Evolutionary conservation across 345 rosid genomes (phyloP).

Genomic region (Eucalyptus coolabah): DNA sequence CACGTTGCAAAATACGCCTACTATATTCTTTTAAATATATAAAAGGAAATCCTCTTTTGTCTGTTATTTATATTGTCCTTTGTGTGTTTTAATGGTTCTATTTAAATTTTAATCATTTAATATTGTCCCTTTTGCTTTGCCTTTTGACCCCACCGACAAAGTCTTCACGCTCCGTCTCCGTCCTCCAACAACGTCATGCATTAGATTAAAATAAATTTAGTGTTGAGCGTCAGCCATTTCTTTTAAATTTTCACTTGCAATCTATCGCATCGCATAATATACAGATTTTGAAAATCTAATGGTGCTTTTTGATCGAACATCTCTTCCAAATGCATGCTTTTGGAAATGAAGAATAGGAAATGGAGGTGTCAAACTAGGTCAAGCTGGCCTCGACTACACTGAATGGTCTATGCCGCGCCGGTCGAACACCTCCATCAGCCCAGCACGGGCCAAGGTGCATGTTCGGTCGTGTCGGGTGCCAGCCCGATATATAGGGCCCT

Average conservation of each 20-base stretch:
- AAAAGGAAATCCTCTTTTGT: not conserved
- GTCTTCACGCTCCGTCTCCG: not conserved
- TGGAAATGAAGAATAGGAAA: not conserved
- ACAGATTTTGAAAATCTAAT: not conserved
- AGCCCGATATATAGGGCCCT: not conserved
- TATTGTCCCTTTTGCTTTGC: not conserved
- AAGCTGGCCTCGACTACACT: not conserved
- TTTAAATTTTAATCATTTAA: not conserved
- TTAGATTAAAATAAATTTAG: not conserved
- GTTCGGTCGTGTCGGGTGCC: not conserved
- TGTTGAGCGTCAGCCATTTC: not conserved
- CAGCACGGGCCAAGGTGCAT: not conserved
- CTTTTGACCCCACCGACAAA: not conserved
- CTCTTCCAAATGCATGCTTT: not conserved
- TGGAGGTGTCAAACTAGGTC: not conserved
- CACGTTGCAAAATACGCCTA: not conserved
- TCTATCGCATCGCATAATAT: not conserved
- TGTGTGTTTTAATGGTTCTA: not conserved
- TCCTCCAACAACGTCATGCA: not conserved
- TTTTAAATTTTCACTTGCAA: not conserved
- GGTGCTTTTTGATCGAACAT: not conserved
- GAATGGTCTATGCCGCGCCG: not conserved
- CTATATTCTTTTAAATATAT: not conserved
- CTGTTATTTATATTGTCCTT: not conserved
- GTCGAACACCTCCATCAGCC: not conserved